These are phyloP conservation scores for Aspergillus fischeri DNA, from an alignment of 2,329 filamentous ascomycete species.

Conservation along the genomic window DNA sequence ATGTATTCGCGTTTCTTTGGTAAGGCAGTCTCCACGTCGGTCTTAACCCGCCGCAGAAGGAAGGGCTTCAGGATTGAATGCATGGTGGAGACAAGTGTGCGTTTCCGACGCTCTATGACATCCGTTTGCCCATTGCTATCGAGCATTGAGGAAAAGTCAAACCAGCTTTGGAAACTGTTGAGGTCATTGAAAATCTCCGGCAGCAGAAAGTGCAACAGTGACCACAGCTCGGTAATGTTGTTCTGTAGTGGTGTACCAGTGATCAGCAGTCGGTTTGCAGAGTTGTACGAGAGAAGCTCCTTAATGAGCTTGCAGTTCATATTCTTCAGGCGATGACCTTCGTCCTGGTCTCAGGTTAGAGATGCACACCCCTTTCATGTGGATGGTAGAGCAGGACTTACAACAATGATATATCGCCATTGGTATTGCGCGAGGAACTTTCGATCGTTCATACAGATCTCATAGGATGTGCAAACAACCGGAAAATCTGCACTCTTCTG, in stretches of 20 bases:
- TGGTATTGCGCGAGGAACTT: conserved; percentile 76
- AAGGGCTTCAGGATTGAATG: conserved; percentile 92
- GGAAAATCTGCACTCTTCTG: conserved; percentile 73
- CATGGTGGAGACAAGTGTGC: conserved; percentile 77
- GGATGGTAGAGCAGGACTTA: conserved; percentile 30
- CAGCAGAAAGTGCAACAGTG: conserved; percentile 84
- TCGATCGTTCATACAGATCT: conserved; percentile 90
- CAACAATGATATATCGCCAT: conserved; percentile 97
- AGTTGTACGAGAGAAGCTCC: conserved; percentile 81
- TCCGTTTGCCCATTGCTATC: conserved; percentile 76
- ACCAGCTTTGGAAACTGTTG: conserved; percentile 92
- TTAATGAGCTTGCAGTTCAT: conserved; percentile 88
- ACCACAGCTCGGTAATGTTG: conserved; percentile 93
- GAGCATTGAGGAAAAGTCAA: conserved; percentile 89
- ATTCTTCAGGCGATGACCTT: conserved; percentile 96
- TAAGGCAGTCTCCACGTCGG: conserved; percentile 85
- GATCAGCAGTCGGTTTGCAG: conserved; percentile 84
- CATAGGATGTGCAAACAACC: conserved; percentile 90
- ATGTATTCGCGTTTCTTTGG: conserved; percentile 97
- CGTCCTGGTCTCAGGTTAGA: conserved; percentile 56
- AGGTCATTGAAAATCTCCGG: conserved; percentile 91
- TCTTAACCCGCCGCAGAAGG: conserved; percentile 80
- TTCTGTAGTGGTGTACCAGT: conserved; percentile 95
- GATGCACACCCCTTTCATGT: neutral
- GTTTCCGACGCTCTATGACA: conserved; percentile 72